phyloP scores from a whole-genome alignment of 257 asterid species.

The Solanum bukasovii region DNA sequence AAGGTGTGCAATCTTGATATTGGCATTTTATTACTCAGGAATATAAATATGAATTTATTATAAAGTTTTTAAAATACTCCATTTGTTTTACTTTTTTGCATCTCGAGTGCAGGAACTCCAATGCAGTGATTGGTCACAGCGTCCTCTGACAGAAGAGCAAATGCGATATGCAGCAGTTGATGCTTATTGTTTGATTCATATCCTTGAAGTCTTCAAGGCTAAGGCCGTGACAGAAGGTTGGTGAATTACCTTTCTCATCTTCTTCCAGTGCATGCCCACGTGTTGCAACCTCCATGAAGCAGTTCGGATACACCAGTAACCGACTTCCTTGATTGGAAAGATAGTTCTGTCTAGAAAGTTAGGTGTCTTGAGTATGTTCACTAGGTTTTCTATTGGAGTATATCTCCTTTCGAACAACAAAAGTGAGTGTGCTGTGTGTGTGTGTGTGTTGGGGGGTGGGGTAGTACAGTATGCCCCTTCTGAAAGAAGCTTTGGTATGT shows the following conservation, averaged over 20 bases:
- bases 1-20: slow-evolving; percentile 36
- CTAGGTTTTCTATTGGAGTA: neutral
- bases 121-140: slow-evolving; percentile 96
- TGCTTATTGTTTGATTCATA: slow-evolving; percentile 71
- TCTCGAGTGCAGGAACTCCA: slow-evolving; percentile 60
- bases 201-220: slow-evolving; percentile 50
- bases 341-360: neutral
- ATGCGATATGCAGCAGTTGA: slow-evolving; percentile 80
- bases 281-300: neutral
- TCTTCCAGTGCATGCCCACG: neutral
- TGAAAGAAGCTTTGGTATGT: neutral
- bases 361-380: neutral
- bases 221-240: slow-evolving; percentile 69
- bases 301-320: neutral
- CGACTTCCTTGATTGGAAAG: neutral
- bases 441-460: neutral
- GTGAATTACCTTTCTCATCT: neutral
- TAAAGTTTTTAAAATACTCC: neutral
- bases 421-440: neutral
- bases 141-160: slow-evolving; percentile 83
- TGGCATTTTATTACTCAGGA: neutral
- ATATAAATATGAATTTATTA: neutral
- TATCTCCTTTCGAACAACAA: neutral
- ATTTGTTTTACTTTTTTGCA: neutral
- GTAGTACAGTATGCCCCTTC: neutral